These are phyloP conservation scores for Millerozyma miso DNA, from an alignment of 805 yeast species.

Conservation along the genomic window DNA sequence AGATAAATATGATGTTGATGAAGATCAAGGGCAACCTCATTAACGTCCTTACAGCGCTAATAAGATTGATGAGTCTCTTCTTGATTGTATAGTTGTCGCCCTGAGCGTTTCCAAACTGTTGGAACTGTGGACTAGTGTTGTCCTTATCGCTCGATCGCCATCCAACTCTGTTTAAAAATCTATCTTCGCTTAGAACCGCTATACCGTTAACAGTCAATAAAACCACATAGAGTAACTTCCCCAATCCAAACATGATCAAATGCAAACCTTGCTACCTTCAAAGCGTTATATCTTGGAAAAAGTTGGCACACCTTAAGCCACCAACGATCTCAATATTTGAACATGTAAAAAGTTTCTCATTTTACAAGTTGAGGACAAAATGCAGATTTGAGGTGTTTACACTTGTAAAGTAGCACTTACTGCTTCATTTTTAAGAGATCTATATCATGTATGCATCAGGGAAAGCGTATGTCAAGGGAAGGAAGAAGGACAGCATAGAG, in stretches of 20 bases:
- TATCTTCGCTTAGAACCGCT: constrained; percentile 75
- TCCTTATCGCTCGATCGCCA: constrained; percentile 24
- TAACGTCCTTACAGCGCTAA: constrained; percentile 71
- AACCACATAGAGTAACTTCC: constrained; percentile 52
- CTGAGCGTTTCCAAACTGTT: constrained; percentile 41
- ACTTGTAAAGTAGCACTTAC: not conserved
- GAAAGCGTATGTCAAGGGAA: constrained; percentile 14
- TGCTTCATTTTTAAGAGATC: not conserved
- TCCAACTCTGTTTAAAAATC: constrained; percentile 63
- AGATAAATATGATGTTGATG: constrained; percentile 59
- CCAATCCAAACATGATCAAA: constrained; percentile 53
- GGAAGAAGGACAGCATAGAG: constrained; percentile 36
- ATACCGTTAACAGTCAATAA: constrained; percentile 67
- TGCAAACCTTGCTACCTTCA: no score
- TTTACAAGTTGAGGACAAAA: not conserved
- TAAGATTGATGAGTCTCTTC: constrained; percentile 56
- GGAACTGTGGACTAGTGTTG: constrained; percentile 13
- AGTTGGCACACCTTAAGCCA: no score
- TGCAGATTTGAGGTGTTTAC: not conserved
- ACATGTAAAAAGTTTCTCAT: not conserved
- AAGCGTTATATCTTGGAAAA: no score
- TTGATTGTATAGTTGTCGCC: constrained; percentile 39
- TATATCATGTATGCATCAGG: not conserved
- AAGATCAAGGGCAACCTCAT: constrained; percentile 71
- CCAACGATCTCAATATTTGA: not conserved